These are phyloP conservation scores for Xylaria scruposa DNA, from an alignment of 495 filamentous ascomycete species.

Conservation along the genomic window DNA sequence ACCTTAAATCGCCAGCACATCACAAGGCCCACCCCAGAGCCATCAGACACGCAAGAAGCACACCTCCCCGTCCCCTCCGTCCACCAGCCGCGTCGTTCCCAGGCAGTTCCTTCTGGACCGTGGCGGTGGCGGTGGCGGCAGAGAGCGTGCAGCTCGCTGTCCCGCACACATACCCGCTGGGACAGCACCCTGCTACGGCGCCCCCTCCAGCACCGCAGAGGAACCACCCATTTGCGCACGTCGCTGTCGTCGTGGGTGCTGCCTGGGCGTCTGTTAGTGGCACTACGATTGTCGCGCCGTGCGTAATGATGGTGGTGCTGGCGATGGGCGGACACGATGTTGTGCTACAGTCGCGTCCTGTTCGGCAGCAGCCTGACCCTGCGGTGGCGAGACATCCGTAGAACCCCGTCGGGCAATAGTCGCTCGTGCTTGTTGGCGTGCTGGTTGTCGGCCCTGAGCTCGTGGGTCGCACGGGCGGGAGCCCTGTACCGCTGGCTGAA, in stretches of 20 bases:
- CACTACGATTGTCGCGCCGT: constrained; percentile 72
- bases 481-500: constrained; percentile 37
- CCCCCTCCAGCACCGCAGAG: constrained; percentile 63
- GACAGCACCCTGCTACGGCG: constrained; percentile 77
- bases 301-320: constrained; percentile 67
- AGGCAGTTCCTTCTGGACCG: constrained; percentile 66
- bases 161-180: constrained; percentile 74
- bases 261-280: constrained; percentile 55
- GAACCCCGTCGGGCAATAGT: constrained; percentile 63
- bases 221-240: constrained; percentile 81
- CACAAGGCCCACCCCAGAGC: constrained; percentile 14
- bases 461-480: constrained; percentile 48
- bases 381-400: constrained; percentile 60
- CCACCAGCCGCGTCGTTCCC: constrained; percentile 22
- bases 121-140: constrained; percentile 51
- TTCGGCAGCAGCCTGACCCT: constrained; percentile 69
- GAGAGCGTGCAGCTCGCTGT: constrained; percentile 67
- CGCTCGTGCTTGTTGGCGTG: constrained; percentile 32
- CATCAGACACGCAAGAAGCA: constrained; percentile 6
- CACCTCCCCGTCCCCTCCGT: neutral
- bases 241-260: constrained; percentile 41
- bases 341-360: constrained; percentile 77
- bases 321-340: constrained; percentile 59
- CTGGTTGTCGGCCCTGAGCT: constrained; percentile 36
- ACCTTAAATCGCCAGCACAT: constrained; percentile 3